Base-by-base conservation (phyloP, 2,329 filamentous ascomycete genomes). In the Colletotrichum australisinense region DNA sequence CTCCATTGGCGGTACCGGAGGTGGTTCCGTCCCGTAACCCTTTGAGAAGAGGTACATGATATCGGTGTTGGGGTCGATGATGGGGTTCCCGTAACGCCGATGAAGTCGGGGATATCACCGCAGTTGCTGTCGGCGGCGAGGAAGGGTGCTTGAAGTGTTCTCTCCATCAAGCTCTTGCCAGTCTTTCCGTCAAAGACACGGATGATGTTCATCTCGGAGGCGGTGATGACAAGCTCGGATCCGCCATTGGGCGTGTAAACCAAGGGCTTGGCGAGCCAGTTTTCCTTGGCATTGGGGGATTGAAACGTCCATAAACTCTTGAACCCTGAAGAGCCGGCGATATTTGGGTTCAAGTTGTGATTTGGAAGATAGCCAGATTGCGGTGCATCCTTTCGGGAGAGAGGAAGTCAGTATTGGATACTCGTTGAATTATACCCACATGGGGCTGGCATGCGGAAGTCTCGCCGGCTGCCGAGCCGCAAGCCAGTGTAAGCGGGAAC, bases 281-380 rank as follows among this genome's bases (percentile, higher is more conserved):
- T 60, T 59, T 75, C 74, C 32, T 56, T 60, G 38, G 32, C 16
- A 38, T 66, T 59, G 19, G 69, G 66, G 11, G 74, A 73, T 70
- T 81, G 83, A 74, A 84, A 86, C 74, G 73, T 74, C 75, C 81
- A 80, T 22, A 79, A 75, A 28, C 66, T 73, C 22, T 75, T 76
- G 72, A 79, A 81, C n/a, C 74, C 75, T 76, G 76, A 76, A 76
- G 81, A 78, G 81, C 84, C 78, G 16, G 77, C 66, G n/a, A 77
- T 80, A 38, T 82, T 79, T n/a, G 84, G 84, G 52, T 84, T 79
- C 73, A 86, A 78, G 70, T 84, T 84, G 76, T 86, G 84, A 68
- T 84, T 83, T 11, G 80, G 77, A 14, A 83, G 74, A 69, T 84
- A 84, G 12, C 81, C 82, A 9, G 81, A 83, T 72, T 84, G 82